Evolutionary conservation across 75 land plant species (phyloP).

Genomic region (Selaginella moellendorffii): DNA sequence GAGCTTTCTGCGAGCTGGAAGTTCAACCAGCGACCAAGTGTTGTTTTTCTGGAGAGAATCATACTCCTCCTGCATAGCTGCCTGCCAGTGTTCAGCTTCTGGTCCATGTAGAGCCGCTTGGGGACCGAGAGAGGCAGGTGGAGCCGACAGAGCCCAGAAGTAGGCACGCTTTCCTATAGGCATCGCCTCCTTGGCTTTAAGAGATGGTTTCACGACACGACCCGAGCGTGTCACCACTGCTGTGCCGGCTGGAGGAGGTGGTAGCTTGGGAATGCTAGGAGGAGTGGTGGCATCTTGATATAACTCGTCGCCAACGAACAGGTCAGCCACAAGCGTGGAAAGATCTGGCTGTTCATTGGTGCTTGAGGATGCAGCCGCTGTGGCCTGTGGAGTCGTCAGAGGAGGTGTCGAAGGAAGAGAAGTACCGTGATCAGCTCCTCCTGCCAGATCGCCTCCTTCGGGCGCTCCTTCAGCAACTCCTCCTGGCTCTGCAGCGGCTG

Average conservation of each 20-base stretch:
- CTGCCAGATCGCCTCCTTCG: not conserved
- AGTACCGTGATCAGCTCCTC: not conserved
- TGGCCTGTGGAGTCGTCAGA: not conserved
- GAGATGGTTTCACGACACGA: not conserved
- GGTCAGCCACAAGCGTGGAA: not conserved
- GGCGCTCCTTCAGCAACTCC: constrained; percentile 1
- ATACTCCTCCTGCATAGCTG: not conserved
- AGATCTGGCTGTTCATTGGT: not conserved
- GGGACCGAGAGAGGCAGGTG: not conserved
- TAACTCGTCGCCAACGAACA: not conserved
- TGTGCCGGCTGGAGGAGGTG: constrained; percentile 1
- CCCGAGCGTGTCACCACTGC: not conserved
- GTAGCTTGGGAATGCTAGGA: not conserved
- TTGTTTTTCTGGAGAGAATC: not conserved
- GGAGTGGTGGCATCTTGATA: not conserved
- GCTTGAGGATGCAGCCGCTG: not conserved
- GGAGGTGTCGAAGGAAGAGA: not conserved
- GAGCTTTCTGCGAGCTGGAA: not conserved
- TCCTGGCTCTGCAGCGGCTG: not conserved
- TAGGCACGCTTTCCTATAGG: not conserved
- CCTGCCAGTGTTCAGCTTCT: not conserved
- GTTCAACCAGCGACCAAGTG: not conserved
- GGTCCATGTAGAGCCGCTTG: not conserved
- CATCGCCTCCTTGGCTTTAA: not conserved
- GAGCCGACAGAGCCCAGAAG: not conserved